These are phyloP conservation scores for Pelargonium cotyledonis DNA, from an alignment of 441 rosid genomes.

Conservation along the genomic window DNA sequence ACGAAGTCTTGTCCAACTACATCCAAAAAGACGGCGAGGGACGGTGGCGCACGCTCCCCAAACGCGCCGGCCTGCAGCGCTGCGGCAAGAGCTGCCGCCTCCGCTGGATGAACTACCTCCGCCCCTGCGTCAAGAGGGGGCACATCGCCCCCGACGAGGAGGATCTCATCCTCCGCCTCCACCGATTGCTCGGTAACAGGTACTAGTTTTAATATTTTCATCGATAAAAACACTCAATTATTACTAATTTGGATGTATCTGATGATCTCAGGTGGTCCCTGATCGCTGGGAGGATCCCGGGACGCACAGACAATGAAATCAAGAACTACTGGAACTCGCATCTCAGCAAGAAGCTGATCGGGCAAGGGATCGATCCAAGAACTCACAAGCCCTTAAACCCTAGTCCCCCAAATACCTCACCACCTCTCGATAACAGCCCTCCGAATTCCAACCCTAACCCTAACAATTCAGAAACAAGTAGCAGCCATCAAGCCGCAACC, in stretches of 20 bases:
- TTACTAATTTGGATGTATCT: too few species aligned
- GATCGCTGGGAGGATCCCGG: conserved; percentile 44
- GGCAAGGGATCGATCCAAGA: conserved; percentile 40
- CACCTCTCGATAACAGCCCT: not conserved
- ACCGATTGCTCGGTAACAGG: conserved; percentile 43
- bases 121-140: too few species aligned
- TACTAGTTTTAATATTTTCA: not conserved
- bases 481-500: not conserved
- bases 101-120: conserved; percentile 27
- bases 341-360: conserved; percentile 37
- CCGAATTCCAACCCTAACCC: conserved; percentile 22
- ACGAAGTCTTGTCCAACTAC: conserved; percentile 30
- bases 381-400: conserved; percentile 34
- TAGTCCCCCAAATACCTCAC: conserved; percentile 10
- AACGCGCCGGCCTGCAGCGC: conserved; percentile 34
- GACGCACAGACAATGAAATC: conserved; percentile 28
- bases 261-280: conserved; percentile 30
- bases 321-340: conserved; percentile 28
- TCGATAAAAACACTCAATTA: too few species aligned
- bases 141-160: conserved; percentile 16
- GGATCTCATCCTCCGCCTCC: conserved; percentile 44
- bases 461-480: conserved; percentile 6
- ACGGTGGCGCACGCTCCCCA: conserved; percentile 38
- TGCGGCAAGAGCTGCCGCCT: conserved; percentile 51
- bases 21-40: conserved; percentile 38